Evolutionary conservation across 2,329 filamentous ascomycete genomes (phyloP), one percentile per base, ranked within the genome.

Genomic region (Colletotrichum cordylinicola): DNA sequence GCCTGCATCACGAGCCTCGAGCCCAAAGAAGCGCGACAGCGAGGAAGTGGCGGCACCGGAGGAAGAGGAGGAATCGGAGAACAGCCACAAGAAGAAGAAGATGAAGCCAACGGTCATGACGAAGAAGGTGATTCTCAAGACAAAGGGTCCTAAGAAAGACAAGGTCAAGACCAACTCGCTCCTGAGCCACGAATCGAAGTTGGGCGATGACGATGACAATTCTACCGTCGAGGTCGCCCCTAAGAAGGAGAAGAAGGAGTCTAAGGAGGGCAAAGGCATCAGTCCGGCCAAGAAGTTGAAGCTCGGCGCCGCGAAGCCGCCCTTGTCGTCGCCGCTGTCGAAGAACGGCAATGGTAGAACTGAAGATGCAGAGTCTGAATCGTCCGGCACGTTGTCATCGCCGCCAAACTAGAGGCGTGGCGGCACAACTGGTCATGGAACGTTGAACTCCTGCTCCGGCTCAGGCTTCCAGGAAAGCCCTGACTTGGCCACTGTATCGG

Each of bases 21-120:
- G 90, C 77, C 90, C 90, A 6, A 87, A 88, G 79, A 92, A 92
- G 82, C 87, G 90, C 29, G 90, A 91, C 69, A 87, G 85, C 58
- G 90, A 90, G 76, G 87, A 89, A 70, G 84, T 88, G 77, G 88
- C 90, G 65, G 73, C 64, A 6, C 73, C 70, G 18, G 90, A 91
- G 31, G 90, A 90, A 60, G 89, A 87, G 33, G 86, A 86, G 31
- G 88, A 89, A 31, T 88, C 88, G 18, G 89, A 90, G 75, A 84
- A 86, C 35, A 84, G 83, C 71, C 87, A 85, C 79, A 91, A 90
- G 85, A 92, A 91, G 86, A 92, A 92, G 87, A 90, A 89, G 83
- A 79, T 88, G 74, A 92, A 91, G 83, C 82, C 87, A 10, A 85
- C 83, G 72, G 55, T 65, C 21, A 83, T 85, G 62, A 86, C 88